Evolutionary conservation across 805 yeast species (phyloP).

Genomic region (Saccharomycopsis capsularis): DNA sequence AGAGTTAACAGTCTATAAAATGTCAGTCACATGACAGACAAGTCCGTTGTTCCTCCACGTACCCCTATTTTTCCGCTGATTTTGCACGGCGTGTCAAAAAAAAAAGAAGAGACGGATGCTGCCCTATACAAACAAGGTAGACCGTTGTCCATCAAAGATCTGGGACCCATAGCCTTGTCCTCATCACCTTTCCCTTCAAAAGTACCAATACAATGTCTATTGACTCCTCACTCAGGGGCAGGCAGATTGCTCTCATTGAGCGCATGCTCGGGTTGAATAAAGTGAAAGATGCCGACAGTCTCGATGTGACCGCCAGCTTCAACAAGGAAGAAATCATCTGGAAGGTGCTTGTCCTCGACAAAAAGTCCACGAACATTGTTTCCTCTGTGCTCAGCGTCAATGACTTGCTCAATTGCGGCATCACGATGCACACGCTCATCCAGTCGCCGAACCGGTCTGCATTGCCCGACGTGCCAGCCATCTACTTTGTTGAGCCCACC

Average conservation of each 20-base stretch:
- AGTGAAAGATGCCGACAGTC: conserved; percentile 34
- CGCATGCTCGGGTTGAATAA: conserved; percentile 81
- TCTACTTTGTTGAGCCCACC: conserved; percentile 88
- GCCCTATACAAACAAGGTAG: no score
- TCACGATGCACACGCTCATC: conserved; percentile 81
- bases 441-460: conserved; percentile 61
- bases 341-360: conserved; percentile 86
- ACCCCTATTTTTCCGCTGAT: no score
- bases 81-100: no score
- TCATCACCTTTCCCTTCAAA: no score
- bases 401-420: conserved; percentile 83
- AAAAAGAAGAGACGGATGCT: no score
- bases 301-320: conserved; percentile 47
- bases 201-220: no score
- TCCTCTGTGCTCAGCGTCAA: conserved; percentile 91
- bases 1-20: no score
- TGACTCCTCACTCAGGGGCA: conserved; percentile 10
- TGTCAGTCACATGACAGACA: no score
- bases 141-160: no score
- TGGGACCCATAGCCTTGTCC: no score
- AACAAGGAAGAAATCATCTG: conserved; percentile 68
- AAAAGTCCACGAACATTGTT: conserved; percentile 72
- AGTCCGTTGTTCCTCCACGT: no score
- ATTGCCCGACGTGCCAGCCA: conserved; percentile 89
- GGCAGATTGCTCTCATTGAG: conserved; percentile 44